phyloP scores from a whole-genome alignment of 768 basidiomycete genomes.

The Mycena amicta region DNA sequence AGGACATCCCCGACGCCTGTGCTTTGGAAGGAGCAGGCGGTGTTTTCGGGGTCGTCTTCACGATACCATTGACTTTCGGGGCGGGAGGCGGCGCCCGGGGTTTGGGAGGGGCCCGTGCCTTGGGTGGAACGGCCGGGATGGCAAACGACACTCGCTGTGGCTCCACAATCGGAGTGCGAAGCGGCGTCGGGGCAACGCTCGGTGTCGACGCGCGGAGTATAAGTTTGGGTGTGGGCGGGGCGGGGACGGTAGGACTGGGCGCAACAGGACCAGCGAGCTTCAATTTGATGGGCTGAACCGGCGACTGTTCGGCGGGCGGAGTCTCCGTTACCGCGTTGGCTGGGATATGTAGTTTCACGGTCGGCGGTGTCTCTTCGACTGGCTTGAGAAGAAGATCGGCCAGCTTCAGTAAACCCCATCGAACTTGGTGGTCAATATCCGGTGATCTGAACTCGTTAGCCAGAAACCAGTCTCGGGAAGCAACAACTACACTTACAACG shows the following conservation, averaged over 20 bases:
- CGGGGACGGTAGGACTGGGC: slow-evolving; percentile 30
- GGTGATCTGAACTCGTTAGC: slow-evolving; percentile 52
- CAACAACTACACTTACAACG: slow-evolving; percentile 56
- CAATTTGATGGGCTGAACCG: slow-evolving; percentile 42
- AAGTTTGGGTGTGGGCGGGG: slow-evolving; percentile 28
- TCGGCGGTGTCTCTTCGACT: slow-evolving; percentile 81
- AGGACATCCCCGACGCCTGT: slow-evolving; percentile 74
- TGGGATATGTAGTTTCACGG: slow-evolving; percentile 80
- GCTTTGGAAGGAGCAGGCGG: slow-evolving; percentile 56
- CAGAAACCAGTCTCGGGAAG: slow-evolving; percentile 1
- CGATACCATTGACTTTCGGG: slow-evolving; percentile 20
- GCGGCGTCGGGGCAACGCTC: slow-evolving; percentile 11
- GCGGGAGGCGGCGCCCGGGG: slow-evolving; percentile 26
- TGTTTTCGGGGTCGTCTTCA: slow-evolving; percentile 32
- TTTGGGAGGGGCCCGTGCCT: slow-evolving; percentile 39
- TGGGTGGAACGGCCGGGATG: slow-evolving; percentile 34
- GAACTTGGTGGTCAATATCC: slow-evolving; percentile 83
- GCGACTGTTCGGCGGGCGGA: slow-evolving; percentile 44
- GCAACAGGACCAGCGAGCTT: slow-evolving; percentile 45
- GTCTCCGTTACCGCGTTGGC: slow-evolving; percentile 70
- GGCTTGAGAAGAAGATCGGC: slow-evolving; percentile 87
- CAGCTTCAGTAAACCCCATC: slow-evolving; percentile 89
- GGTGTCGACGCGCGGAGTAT: slow-evolving; percentile 22
- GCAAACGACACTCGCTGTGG: slow-evolving; percentile 40
- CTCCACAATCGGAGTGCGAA: slow-evolving; percentile 15